Conservation (phyloP, 352 stramenopile genomes). For the Phytophthora cryptogea region DNA sequence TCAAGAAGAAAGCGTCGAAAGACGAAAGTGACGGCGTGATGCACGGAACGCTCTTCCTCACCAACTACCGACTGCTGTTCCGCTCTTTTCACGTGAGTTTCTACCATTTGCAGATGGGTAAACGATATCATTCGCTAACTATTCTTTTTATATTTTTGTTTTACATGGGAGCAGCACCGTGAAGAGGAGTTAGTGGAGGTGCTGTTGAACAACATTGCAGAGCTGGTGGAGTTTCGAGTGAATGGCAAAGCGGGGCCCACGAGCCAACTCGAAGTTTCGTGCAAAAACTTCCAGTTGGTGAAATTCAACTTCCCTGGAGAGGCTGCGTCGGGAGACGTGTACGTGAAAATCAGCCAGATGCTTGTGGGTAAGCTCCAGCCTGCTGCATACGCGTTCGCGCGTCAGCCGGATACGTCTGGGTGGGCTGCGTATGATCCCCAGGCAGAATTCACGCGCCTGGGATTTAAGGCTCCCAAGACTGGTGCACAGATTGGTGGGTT, state of each 20-base stretch:
- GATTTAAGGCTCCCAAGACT: slow-evolving; percentile 50
- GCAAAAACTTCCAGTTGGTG: slow-evolving; percentile 87
- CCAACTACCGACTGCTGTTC: slow-evolving; percentile 74
- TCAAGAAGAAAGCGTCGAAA: slow-evolving; percentile 20
- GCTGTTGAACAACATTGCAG: slow-evolving; percentile 75
- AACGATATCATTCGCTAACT: slow-evolving; percentile 8
- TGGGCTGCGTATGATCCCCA: slow-evolving; percentile 65
- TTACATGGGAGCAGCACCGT: slow-evolving; percentile 31
- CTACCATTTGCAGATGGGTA: background rate
- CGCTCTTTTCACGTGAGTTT: slow-evolving; percentile 67
- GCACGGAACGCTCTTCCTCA: slow-evolving; percentile 79
- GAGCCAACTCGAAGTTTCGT: slow-evolving; percentile 81
- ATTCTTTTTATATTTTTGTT: slow-evolving; percentile 4
- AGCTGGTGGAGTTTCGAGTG: slow-evolving; percentile 65
- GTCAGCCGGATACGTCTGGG: slow-evolving; percentile 44
- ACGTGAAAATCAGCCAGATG: slow-evolving; percentile 68
- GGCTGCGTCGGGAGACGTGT: slow-evolving; percentile 63
- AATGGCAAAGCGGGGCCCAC: slow-evolving; percentile 46
- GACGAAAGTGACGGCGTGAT: slow-evolving; percentile 27
- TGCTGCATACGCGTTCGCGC: slow-evolving; percentile 51
- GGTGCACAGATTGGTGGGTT: slow-evolving; percentile 55
- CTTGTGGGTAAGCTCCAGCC: slow-evolving; percentile 55
- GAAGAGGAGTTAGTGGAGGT: slow-evolving; percentile 63
- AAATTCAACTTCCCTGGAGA: slow-evolving; percentile 80
- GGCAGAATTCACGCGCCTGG: slow-evolving; percentile 63